Conservation (phyloP, 352 stramenopile species). For the Globisporangium heterothallicum region DNA sequence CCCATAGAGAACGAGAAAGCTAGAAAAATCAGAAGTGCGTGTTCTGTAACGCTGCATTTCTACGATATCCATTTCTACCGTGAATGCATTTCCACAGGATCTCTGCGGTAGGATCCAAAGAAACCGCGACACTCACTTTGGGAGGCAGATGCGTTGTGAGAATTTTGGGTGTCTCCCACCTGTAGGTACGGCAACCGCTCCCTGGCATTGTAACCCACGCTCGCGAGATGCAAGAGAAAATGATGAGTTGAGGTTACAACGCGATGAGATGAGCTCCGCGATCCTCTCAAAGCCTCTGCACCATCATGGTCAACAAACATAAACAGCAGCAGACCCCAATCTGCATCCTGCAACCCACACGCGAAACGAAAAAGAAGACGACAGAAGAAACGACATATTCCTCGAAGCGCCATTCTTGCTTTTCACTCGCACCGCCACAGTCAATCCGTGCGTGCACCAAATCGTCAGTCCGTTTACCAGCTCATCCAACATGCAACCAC, state of each 20-base stretch:
- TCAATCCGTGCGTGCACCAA: neutral
- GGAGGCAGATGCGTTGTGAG: neutral
- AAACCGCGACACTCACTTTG: neutral
- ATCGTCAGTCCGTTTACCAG: neutral
- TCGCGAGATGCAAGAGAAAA: neutral
- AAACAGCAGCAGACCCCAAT: too few relatives aligned
- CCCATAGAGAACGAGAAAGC: neutral
- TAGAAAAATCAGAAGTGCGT: neutral
- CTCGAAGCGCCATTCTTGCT: constrained; percentile 6
- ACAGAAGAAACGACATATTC: neutral
- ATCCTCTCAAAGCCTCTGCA: neutral
- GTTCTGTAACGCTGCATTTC: neutral
- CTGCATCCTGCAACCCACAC: neutral
- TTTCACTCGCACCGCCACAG: neutral
- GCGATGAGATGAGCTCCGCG: neutral
- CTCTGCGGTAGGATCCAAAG: neutral
- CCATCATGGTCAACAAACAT: constrained; percentile 3
- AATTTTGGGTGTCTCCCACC: too few relatives aligned
- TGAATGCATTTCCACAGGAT: neutral
- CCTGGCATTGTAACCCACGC: constrained; percentile 1
- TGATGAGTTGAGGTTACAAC: neutral
- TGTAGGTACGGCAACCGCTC: neutral
- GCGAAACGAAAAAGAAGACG: neutral
- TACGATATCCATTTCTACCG: neutral
- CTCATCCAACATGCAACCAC: neutral